phyloP scores from a whole-genome alignment of 2,329 filamentous ascomycete species.

The Colletotrichum sp. region DNA sequence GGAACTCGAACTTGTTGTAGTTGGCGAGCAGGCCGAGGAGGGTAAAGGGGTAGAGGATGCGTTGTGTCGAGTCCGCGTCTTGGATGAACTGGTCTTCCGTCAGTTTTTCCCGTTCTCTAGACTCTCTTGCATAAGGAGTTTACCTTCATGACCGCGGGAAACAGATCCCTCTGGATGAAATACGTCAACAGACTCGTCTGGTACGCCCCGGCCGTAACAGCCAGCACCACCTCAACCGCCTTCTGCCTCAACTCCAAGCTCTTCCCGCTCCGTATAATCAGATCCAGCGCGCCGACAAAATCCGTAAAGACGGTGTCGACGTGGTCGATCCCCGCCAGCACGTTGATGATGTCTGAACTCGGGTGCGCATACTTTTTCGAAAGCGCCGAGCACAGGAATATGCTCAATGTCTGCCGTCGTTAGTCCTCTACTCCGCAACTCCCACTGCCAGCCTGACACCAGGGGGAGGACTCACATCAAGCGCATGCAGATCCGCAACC shows the following conservation, averaged over 20 bases:
- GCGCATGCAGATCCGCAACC: slow-evolving; percentile 75
- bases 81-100: slow-evolving; percentile 70
- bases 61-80: slow-evolving; percentile 70
- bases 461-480: slow-evolving; percentile 71
- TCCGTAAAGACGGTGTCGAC: slow-evolving; percentile 88
- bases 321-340: slow-evolving; percentile 87
- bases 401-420: slow-evolving; percentile 75
- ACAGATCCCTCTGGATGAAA: slow-evolving; percentile 92
- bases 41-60: slow-evolving; percentile 76
- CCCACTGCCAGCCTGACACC: background rate
- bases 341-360: slow-evolving; percentile 90
- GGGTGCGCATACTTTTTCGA: slow-evolving; percentile 93
- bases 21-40: slow-evolving; percentile 89
- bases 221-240: slow-evolving; percentile 80
- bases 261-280: slow-evolving; percentile 78
- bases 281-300: slow-evolving; percentile 83
- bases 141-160: slow-evolving; percentile 94
- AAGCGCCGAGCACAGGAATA: slow-evolving; percentile 82
- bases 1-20: slow-evolving; percentile 99
- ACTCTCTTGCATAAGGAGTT: slow-evolving; percentile 7
- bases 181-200: slow-evolving; percentile 94
- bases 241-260: slow-evolving; percentile 75
- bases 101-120: background rate
- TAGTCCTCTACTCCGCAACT: background rate
- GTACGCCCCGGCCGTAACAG: slow-evolving; percentile 91